A percentile compares a stretch with the other conserved stretches of the same genome.
Conservation (phyloP, 805 yeast genomes). For the Spathaspora girioi region DNA sequence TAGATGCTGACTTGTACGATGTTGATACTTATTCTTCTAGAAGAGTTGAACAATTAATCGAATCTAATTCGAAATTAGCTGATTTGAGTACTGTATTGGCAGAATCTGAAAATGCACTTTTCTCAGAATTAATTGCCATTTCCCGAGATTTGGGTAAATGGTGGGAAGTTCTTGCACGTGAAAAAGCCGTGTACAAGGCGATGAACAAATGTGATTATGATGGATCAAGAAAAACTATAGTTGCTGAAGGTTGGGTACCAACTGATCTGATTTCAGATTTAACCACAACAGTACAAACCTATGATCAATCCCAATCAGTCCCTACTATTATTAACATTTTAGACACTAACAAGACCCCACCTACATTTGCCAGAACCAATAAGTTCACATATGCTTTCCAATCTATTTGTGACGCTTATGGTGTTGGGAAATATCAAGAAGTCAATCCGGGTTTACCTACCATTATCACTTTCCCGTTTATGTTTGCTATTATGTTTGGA, state of each 20-base stretch:
- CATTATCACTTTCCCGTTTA: slow-evolving; percentile 91
- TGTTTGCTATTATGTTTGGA: slow-evolving; percentile 99
- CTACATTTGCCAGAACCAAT: slow-evolving; percentile 92
- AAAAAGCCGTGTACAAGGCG: slow-evolving; percentile 75
- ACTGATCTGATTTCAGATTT: slow-evolving; percentile 66
- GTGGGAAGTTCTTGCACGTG: slow-evolving; percentile 61
- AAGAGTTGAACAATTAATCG: slow-evolving; percentile 28
- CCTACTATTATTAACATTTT: slow-evolving; percentile 54
- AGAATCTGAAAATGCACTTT: slow-evolving; percentile 55
- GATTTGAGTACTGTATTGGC: slow-evolving; percentile 34
- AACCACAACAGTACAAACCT: slow-evolving; percentile 60
- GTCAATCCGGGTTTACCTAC: slow-evolving; percentile 96
- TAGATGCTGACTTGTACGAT: slow-evolving; percentile 75
- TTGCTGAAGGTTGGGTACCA: slow-evolving; percentile 98
- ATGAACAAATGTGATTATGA: slow-evolving; percentile 80
- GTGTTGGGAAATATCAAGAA: slow-evolving; percentile 88
- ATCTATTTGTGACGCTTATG: slow-evolving; percentile 91
- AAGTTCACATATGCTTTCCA: slow-evolving; percentile 94
- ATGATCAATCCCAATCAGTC: slow-evolving; percentile 49
- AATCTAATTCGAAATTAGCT: slow-evolving; percentile 22
- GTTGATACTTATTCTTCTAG: slow-evolving; percentile 41
- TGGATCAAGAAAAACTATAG: slow-evolving; percentile 76
- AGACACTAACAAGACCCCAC: slow-evolving; percentile 82
- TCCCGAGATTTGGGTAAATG: slow-evolving; percentile 74
- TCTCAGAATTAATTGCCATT: slow-evolving; percentile 73